Evolutionary conservation across 257 asterid species (phyloP).

Genomic region (Penstemon davidsonii): DNA sequence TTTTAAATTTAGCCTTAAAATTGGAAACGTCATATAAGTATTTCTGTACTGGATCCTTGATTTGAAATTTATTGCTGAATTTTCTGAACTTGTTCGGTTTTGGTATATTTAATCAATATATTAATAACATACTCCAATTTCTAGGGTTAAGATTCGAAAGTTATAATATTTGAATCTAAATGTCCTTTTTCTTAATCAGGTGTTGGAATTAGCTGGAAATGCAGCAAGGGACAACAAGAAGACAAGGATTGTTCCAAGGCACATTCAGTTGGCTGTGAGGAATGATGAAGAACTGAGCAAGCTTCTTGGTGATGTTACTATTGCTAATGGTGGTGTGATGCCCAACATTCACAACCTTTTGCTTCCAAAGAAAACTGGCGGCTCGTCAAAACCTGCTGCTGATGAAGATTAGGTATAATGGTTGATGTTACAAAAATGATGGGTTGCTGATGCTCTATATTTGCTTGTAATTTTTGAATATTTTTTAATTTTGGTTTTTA

Average conservation of each 20-base stretch:
- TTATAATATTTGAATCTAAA: not conserved
- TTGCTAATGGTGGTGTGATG: constrained; percentile 84
- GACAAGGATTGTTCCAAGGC: constrained; percentile 78
- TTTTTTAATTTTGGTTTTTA: not conserved
- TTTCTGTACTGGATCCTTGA: no score
- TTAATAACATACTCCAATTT: not conserved
- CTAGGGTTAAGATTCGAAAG: constrained; percentile 3
- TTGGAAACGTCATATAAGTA: no score
- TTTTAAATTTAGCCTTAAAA: no score
- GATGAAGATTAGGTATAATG: constrained; percentile 54
- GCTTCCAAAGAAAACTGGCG: constrained; percentile 71
- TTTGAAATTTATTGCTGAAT: no score
- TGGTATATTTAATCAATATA: no score
- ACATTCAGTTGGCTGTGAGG: constrained; percentile 74
- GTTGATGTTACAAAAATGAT: not conserved
- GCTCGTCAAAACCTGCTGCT: constrained; percentile 55
- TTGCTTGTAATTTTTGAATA: not conserved
- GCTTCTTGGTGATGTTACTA: constrained; percentile 77
- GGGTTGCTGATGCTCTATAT: not conserved
- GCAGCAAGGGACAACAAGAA: constrained; percentile 86
- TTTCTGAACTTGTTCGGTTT: no score
- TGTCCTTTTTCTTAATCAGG: not conserved
- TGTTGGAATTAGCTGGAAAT: constrained; percentile 72
- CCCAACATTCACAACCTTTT: constrained; percentile 79
- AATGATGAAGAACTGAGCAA: constrained; percentile 78